Conservation (phyloP, 345 rosid species). For the Sonneratia caseolaris region DNA sequence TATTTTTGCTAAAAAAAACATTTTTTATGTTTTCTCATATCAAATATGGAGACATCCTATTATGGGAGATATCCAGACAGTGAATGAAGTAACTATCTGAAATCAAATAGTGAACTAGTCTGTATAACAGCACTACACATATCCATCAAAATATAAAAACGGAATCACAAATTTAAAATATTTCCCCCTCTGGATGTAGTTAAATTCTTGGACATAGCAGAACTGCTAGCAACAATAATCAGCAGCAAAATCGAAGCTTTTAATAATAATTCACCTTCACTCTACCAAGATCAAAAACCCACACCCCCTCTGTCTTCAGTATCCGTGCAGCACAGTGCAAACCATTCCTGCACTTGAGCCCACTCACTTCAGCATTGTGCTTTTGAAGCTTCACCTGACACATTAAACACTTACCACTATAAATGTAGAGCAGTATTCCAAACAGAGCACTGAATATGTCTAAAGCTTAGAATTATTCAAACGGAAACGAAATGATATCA, state of each 20-base stretch:
- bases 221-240: neutral
- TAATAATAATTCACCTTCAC: neutral
- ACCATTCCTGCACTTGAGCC: conserved; percentile 70
- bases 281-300: neutral
- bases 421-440: neutral
- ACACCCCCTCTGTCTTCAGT: conserved; percentile 40
- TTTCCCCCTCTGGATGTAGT: too few species aligned
- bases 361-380: conserved; percentile 66
- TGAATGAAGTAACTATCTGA: neutral
- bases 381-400: conserved; percentile 85
- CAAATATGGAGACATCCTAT: neutral
- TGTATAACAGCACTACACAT: neutral
- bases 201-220: neutral
- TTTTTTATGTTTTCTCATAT: neutral
- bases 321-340: conserved; percentile 76
- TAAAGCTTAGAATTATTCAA: neutral
- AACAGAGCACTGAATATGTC: neutral
- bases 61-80: neutral
- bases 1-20: neutral
- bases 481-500: too few species aligned
- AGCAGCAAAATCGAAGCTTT: neutral
- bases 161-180: too few species aligned
- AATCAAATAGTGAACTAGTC: neutral
- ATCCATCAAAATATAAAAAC: too few species aligned
- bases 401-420: conserved; percentile 3